Percentiles rank a stretch among this genome's conserved stretches.
phyloP scores from a whole-genome alignment of 2,329 filamentous ascomycete species.

The Chrysosporium queenslandicum region DNA sequence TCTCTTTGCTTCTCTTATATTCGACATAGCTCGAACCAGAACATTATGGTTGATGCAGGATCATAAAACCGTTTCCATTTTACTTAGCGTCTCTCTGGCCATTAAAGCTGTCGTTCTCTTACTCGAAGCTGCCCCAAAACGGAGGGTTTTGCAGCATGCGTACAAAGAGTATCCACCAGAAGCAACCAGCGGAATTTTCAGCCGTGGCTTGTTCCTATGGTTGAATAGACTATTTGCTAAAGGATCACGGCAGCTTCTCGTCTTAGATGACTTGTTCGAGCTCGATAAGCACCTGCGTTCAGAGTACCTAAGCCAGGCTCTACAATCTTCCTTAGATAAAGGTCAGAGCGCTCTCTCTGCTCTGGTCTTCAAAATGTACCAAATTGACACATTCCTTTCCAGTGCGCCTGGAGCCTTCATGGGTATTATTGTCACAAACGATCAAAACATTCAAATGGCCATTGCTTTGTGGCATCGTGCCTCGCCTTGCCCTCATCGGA shows the following conservation, averaged over 20 bases:
- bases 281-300: conserved; percentile 19
- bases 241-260: conserved; percentile 25
- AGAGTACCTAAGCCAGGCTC: conserved; percentile 17
- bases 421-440: conserved; percentile 15
- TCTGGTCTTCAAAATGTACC: conserved; percentile 11
- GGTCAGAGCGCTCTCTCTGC: conserved; percentile 9
- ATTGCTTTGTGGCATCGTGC: conserved; percentile 16
- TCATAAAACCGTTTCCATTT: background rate
- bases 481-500: conserved; percentile 21
- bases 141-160: conserved; percentile 22
- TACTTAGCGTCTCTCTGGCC: conserved; percentile 17
- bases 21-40: conserved; percentile 24
- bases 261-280: conserved; percentile 24
- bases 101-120: conserved; percentile 19
- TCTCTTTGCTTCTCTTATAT: conserved; percentile 32
- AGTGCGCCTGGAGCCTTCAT: too few species aligned
- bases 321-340: conserved; percentile 15
- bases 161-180: conserved; percentile 26
- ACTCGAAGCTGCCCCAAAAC: conserved; percentile 22
- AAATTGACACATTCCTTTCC: conserved; percentile 20
- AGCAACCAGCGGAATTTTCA: conserved; percentile 28
- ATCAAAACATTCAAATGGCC: conserved; percentile 21
- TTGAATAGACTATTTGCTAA: conserved; percentile 26
- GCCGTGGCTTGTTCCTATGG: conserved; percentile 30
- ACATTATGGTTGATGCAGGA: too few species aligned